phyloP scores from a whole-genome alignment of 169 alveolate species.

The Perkinsus chesapeaki region DNA sequence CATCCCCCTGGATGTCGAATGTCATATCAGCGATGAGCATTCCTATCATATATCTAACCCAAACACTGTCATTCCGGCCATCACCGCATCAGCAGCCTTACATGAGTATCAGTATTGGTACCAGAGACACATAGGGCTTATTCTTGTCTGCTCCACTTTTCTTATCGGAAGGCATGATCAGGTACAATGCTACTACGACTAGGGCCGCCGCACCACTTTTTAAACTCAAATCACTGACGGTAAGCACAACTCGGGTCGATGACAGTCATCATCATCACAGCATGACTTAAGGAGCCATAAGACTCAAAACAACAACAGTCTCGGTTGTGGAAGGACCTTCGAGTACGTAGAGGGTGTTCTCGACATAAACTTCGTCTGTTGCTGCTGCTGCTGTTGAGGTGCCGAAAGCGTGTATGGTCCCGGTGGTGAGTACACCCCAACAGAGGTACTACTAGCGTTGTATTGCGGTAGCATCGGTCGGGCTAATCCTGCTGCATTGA shows the following conservation, averaged over 20 bases:
- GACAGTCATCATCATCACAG: background rate
- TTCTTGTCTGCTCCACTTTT: background rate
- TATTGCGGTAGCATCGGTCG: too few species aligned
- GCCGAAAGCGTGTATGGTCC: too few species aligned
- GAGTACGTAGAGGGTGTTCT: background rate
- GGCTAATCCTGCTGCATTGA: too few species aligned
- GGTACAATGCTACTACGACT: background rate
- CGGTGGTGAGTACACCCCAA: too few species aligned
- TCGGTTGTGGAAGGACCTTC: background rate
- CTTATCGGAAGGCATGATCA: background rate
- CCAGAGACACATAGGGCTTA: background rate
- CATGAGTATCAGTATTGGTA: background rate
- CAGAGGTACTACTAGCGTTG: too few species aligned
- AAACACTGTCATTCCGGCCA: background rate
- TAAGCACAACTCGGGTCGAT: too few species aligned
- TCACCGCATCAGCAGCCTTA: background rate
- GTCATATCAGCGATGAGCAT: background rate
- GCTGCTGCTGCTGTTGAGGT: too few species aligned
- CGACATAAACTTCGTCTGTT: too few species aligned
- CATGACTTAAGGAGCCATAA: background rate
- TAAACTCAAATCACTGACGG: too few species aligned
- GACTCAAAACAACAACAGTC: background rate
- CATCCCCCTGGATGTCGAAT: background rate
- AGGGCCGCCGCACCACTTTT: background rate
- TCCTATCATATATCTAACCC: background rate